Percentiles rank a stretch among this genome's conserved stretches.
Evolutionary conservation across 148 eudicot genomes (phyloP).

Genomic region (Camellia lanceoleosa): DNA sequence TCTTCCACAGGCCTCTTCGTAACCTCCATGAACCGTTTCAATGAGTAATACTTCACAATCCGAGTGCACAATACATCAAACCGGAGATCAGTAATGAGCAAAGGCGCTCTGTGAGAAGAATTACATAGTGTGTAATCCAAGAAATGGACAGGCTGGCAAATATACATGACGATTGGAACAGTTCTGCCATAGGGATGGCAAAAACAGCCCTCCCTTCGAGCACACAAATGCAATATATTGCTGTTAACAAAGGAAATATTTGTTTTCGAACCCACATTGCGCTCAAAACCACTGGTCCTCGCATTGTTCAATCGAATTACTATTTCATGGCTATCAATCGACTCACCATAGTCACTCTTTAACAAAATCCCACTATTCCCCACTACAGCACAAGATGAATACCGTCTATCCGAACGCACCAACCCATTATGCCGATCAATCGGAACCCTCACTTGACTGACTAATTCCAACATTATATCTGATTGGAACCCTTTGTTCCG

Average conservation of each 20-base stretch:
- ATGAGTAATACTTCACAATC: conserved; percentile 82
- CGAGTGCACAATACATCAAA: conserved; percentile 68
- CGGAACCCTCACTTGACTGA: conserved; percentile 30
- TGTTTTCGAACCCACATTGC: conserved; percentile 68
- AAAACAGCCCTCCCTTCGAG: conserved; percentile 58
- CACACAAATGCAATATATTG: conserved; percentile 75
- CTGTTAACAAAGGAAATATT: conserved; percentile 78
- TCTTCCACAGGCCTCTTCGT: conserved; percentile 41
- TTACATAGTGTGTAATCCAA: conserved; percentile 73
- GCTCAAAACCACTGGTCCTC: conserved; percentile 35
- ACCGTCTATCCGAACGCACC: conserved; percentile 21
- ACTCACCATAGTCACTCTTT: conserved; percentile 42
- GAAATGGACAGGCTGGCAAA: conserved; percentile 82
- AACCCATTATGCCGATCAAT: conserved; percentile 34
- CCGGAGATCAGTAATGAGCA: conserved; percentile 62
- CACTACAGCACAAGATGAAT: conserved; percentile 81
- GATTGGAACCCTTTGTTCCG: conserved; percentile 39
- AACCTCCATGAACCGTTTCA: conserved; percentile 51
- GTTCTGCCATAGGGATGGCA: conserved; percentile 78
- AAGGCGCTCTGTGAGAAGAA: conserved; percentile 59
- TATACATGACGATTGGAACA: conserved; percentile 74
- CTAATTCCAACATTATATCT: conserved; percentile 47
- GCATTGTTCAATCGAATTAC: conserved; percentile 90
- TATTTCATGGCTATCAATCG: conserved; percentile 64
- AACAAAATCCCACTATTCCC: conserved; percentile 93